Base-by-base conservation (phyloP, 352 stramenopile species). In the Sclerospora graminicola region DNA sequence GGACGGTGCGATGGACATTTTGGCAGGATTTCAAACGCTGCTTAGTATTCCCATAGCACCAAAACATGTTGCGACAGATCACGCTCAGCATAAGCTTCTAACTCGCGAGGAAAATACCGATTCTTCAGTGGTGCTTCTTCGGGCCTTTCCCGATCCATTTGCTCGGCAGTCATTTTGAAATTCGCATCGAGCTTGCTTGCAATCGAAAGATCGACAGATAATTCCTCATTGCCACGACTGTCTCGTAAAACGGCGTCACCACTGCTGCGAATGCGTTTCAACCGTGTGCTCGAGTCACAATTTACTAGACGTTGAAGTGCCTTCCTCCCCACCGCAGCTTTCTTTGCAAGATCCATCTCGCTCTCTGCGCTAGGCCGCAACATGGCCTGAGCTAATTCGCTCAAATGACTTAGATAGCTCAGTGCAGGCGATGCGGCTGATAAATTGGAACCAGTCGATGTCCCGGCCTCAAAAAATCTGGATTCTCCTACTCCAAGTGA, bases 71-170 rank as follows among this genome's bases (percentile, higher is more conserved):
- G n/a, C n/a, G n/a, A n/a, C n/a, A n/a, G n/a, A n/a, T n/a, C n/a
- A n/a, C n/a, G n/a, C n/a, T n/a, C n/a, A n/a, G n/a, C n/a, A n/a
- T n/a, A n/a, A n/a, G n/a, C n/a, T n/a, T n/a, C n/a, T n/a, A n/a
- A n/a, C n/a, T n/a, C n/a, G n/a, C 65, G 38, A 39, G 89, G 65
- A 41, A 89, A 77, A 37, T 89, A 77, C 0, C 77, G 72, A 31
- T 87, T 59, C 80, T 89, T 92, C 48, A 89, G 89, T 45, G 89
- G 79, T 27, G 82, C 71, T 20, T 76, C 76, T n/a, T n/a, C n/a
- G n/a, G n/a, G n/a, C n/a, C n/a, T n/a, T n/a, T n/a, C n/a, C n/a
- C n/a, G n/a, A n/a, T n/a, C n/a, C n/a, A n/a, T n/a, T n/a, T n/a
- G n/a, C n/a, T n/a, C n/a, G n/a, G n/a, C n/a, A n/a, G n/a, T n/a